A percentile compares a stretch with the other conserved stretches of the same genome.
Conservation (phyloP, 1,139 yeast species). For the Debaryomyces subglobosus region DNA sequence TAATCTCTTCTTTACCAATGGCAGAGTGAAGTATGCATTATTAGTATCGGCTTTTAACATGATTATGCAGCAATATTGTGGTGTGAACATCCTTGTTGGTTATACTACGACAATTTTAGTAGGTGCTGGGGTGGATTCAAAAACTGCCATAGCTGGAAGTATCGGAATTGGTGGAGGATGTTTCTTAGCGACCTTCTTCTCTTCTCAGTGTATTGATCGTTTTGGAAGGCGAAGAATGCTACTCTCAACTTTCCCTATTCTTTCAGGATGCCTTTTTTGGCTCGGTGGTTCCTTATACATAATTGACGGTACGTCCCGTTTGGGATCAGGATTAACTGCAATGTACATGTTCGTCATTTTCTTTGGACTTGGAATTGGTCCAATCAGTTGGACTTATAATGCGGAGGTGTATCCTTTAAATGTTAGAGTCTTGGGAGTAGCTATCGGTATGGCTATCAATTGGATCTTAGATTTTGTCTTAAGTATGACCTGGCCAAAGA, state of each 20-base stretch:
- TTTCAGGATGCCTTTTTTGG: neutral
- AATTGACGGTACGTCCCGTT: conserved; percentile 49
- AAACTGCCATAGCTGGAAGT: conserved; percentile 72
- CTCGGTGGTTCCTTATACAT: conserved; percentile 14
- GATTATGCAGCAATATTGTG: conserved; percentile 93
- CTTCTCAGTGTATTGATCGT: conserved; percentile 25
- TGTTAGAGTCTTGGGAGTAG: conserved; percentile 84
- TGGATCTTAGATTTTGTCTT: conserved; percentile 86
- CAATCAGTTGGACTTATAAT: conserved; percentile 86
- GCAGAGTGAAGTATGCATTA: conserved; percentile 84
- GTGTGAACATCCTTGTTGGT: conserved; percentile 86
- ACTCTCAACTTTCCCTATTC: neutral
- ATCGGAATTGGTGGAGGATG: conserved; percentile 87
- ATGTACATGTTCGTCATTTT: conserved; percentile 73
- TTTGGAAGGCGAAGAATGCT: neutral
- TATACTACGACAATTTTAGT: conserved; percentile 75
- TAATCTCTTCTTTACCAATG: conserved; percentile 62
- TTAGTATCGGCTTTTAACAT: conserved; percentile 79
- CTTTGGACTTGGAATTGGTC: conserved; percentile 87
- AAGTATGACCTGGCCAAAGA: conserved; percentile 82
- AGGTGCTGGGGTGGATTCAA: conserved; percentile 63
- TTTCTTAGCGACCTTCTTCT: conserved; percentile 81
- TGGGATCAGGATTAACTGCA: conserved; percentile 70
- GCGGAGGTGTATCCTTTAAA: conserved; percentile 88
- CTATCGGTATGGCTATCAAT: conserved; percentile 79